phyloP scores from a whole-genome alignment of 306 rosid genomes.

The Corylus heterophylla region DNA sequence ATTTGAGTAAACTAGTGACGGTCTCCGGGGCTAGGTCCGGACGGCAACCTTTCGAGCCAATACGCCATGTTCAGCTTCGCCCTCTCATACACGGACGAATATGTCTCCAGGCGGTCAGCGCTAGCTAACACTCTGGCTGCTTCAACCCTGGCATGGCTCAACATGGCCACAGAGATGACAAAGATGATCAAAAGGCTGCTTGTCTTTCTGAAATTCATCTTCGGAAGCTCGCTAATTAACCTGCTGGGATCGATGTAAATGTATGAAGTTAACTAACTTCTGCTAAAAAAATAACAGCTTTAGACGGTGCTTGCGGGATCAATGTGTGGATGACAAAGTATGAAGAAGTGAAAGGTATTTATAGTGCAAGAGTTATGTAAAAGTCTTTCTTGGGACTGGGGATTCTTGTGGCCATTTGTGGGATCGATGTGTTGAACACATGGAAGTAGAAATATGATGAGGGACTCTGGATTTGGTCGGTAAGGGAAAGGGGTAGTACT shows the following conservation, averaged over 20 bases:
- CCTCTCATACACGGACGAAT: no score
- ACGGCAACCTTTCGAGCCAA: slow-evolving; percentile 34
- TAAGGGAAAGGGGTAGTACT: no score
- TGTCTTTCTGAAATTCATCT: no score
- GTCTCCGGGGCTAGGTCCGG: slow-evolving; percentile 36
- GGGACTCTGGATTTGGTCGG: no score
- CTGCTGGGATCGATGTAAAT: neutral
- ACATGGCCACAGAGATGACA: no score
- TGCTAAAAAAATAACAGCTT: neutral
- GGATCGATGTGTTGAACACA: slow-evolving; percentile 22
- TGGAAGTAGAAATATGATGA: no score
- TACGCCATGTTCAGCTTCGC: slow-evolving; percentile 15
- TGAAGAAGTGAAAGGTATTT: neutral
- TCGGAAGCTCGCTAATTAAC: neutral
- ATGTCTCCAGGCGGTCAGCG: no score
- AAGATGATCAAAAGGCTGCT: no score
- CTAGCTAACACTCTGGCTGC: no score
- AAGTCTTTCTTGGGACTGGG: neutral
- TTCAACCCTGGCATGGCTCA: no score
- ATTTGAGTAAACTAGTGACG: slow-evolving; percentile 22
- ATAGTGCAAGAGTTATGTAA: neutral
- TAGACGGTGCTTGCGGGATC: neutral
- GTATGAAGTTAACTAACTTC: neutral
- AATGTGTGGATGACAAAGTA: neutral
- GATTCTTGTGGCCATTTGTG: neutral